Base-by-base conservation (phyloP, 108 stramenopile genomes). In the Nitzschia sp. region DNA sequence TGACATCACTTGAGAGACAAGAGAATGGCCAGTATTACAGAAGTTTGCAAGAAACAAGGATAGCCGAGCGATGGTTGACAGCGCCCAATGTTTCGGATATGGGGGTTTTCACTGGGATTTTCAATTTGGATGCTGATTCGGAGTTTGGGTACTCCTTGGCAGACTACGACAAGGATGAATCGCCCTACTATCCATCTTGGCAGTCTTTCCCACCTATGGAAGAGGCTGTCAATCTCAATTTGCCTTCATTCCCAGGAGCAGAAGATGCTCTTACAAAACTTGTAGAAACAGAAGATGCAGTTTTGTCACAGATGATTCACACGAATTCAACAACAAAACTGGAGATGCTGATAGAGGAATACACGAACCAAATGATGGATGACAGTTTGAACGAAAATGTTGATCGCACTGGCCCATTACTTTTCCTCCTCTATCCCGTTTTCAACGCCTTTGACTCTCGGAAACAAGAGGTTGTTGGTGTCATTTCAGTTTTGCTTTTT, bases 181-280 rank as follows among this genome's bases (percentile, higher is more conserved):
- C 43, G n/a, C 34, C 19, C 1, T 65, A 48, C 21, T 52, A 57
- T 50, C 77, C 77, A n/a, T 24, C 66, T 17, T 78, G 77, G 77
- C 77, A 78, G 40, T 50, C 7, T 26, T 57, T 40, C 37, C 77
- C 77, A 2, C 41, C 50, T 2, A 21, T 59, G n/a, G 50, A 22
- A 22, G n/a, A 8, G 37, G 38, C 38, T 7, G 54, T 77, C 46
- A 77, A 77, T 44, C 10, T 60, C 8, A 62, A 77, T 48, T 10
- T 63, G 7, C 12, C 53, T n/a, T 65, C 76, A 20, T 40, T 59
- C 37, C 63, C 59, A 7, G 38, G 39, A 11, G 14, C 67, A 22
- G 55, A 12, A 6, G 50, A 40, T 48, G 54, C 54, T 7, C 8
- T 42, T 14, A 3, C 8, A 1, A 22, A 14, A 21, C 12, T 52